phyloP scores from a whole-genome alignment of 495 filamentous ascomycete species.

The Hapsidospora chrysogenum region DNA sequence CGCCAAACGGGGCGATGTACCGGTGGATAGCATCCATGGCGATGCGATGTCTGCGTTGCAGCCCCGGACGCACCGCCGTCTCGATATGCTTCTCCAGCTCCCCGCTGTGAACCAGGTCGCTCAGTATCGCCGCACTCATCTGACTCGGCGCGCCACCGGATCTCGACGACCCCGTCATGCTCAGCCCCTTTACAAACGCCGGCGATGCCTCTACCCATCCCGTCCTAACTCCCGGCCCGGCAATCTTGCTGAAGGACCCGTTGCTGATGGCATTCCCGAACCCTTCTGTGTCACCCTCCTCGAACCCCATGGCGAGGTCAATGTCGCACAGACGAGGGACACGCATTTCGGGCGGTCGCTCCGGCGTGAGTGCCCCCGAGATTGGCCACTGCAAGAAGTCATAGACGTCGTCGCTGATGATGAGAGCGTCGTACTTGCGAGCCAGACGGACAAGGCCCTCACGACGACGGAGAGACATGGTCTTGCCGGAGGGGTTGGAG shows the following conservation, averaged over 20 bases:
- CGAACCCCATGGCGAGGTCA: conserved; percentile 32
- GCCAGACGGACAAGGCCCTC: conserved; percentile 48
- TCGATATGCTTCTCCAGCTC: conserved; percentile 20
- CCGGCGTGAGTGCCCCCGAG: not conserved
- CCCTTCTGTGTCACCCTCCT: conserved; percentile 19
- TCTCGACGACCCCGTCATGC: conserved; percentile 50
- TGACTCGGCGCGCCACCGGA: conserved; percentile 70
- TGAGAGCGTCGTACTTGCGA: conserved; percentile 52
- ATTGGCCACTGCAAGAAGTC: conserved; percentile 66
- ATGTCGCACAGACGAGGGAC: conserved; percentile 63
- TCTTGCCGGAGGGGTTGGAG: conserved; percentile 63
- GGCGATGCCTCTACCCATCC: conserved; percentile 68
- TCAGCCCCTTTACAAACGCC: conserved; percentile 48
- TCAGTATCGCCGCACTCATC: conserved; percentile 46
- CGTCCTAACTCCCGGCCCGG: conserved; percentile 60
- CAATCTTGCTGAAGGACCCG: conserved; percentile 70
- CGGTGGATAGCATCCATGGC: conserved; percentile 36
- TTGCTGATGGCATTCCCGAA: conserved; percentile 71
- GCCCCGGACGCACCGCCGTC: conserved; percentile 27
- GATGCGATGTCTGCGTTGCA: conserved; percentile 36
- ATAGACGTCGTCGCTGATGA: conserved; percentile 84
- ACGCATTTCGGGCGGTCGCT: conserved; percentile 1
- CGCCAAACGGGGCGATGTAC: conserved; percentile 42
- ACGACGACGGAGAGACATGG: conserved; percentile 47
- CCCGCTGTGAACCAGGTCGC: conserved; percentile 35